These are phyloP conservation scores for Saturnispora sekii DNA, from an alignment of 805 yeast species.

Conservation along the genomic window DNA sequence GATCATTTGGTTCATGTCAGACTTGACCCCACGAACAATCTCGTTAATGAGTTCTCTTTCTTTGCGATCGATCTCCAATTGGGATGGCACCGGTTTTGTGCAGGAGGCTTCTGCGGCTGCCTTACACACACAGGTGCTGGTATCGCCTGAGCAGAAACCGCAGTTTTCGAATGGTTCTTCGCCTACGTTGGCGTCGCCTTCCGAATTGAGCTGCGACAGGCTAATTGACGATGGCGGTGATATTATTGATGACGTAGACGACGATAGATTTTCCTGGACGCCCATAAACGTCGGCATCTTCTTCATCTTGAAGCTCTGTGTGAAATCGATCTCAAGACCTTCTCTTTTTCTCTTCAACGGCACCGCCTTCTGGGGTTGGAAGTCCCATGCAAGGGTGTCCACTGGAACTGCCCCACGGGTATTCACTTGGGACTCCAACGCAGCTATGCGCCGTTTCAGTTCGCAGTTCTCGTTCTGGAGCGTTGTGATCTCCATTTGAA, in stretches of 20 bases:
- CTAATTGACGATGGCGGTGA: background rate
- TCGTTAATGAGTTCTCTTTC: conserved; percentile 10
- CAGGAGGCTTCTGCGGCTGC: conserved; percentile 40
- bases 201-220: background rate
- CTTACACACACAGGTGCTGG: conserved; percentile 78
- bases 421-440: conserved; percentile 21
- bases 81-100: background rate
- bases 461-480: conserved; percentile 36
- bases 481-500: conserved; percentile 41
- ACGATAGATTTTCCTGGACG: too few relatives aligned
- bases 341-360: conserved; percentile 29
- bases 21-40: conserved; percentile 7
- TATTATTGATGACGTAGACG: too few relatives aligned
- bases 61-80: conserved; percentile 11
- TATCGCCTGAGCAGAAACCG: conserved; percentile 88
- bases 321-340: conserved; percentile 44
- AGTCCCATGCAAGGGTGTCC: conserved; percentile 14
- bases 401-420: background rate
- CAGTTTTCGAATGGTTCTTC: conserved; percentile 50
- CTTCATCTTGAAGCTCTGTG: conserved; percentile 30
- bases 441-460: conserved; percentile 23
- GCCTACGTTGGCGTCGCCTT: conserved; percentile 6
- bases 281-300: conserved; percentile 12
- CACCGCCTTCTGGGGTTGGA: conserved; percentile 61
- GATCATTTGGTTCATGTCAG: conserved; percentile 18